Base-by-base conservation (phyloP, 2,329 filamentous ascomycete species). In the Verticillium nonalfalfae region DNA sequence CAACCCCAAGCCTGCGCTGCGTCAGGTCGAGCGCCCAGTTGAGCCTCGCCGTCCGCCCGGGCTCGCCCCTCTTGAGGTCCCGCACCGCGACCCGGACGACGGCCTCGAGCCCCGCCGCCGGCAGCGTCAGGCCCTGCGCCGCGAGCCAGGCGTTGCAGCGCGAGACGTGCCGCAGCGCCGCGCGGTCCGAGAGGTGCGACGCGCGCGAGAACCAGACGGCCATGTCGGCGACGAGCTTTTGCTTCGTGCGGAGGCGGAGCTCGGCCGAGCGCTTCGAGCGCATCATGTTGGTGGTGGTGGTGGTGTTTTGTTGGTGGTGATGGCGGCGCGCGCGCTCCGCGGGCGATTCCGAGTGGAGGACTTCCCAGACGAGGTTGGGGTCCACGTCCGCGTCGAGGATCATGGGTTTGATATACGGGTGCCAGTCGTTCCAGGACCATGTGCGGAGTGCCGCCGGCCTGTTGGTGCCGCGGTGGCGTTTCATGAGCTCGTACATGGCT, bases 391-490 rank as follows among this genome's bases (percentile, higher is more conserved):
- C 61, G 59, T 77, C 73, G 40, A 68, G 68, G 62, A 76, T 69
- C 62, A 78, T 72, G 33, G 60, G 57, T 45, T 75, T 66, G 4
- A 70, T 54, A 59, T 76, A 70, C 4, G 66, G 67, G 18, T 60
- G 62, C 76, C 75, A 78, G 13, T 66, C 58, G 14, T 66, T 66
- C 73, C 74, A 77, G 15, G 67, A 58, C 70, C 74, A 74, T 4
- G 66, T 2, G 60, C 57, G 33, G 67, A 60, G 7, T 40, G 50
- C 5, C 39, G 21, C 31, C 15, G 58, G 21, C 13, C 64, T 59
- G 35, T 61, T 61, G 26, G 26, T 26, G 14, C 34, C 7, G 4
- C 52, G 26, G 36, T 66, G 52, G 4, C 11, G 15, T 3, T 59
- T 57, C 3, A 65, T 56, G 3, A 69, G 33, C 18, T 54, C 26